Conservation (phyloP, 495 filamentous ascomycete species). For the Daldinia vernicosa region DNA sequence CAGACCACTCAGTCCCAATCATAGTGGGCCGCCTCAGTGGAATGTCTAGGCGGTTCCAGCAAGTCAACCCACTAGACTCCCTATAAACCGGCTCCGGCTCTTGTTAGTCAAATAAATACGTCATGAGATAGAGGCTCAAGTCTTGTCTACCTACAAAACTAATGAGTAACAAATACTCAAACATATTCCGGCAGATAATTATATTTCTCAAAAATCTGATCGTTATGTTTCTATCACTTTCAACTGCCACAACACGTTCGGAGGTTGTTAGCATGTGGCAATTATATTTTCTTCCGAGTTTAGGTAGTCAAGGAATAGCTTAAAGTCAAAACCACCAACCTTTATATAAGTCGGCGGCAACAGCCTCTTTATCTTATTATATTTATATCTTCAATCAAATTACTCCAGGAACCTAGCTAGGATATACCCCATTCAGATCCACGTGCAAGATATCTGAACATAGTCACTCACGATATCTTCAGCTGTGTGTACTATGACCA, state of each 20-base stretch:
- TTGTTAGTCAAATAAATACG: not conserved
- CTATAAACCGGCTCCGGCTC: constrained; percentile 1
- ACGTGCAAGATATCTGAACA: not conserved
- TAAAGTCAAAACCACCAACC: not conserved
- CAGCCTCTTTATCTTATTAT: not conserved
- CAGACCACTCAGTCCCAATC: not conserved
- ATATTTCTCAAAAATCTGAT: not conserved
- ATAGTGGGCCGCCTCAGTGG: constrained; percentile 6
- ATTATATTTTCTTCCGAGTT: not conserved
- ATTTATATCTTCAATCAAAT: not conserved
- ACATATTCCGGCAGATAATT: no score
- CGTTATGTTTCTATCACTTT: not conserved
- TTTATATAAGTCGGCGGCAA: not conserved
- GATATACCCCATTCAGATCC: not conserved
- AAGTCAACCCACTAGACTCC: not conserved
- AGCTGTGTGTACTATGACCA: not conserved
- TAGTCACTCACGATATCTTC: not conserved
- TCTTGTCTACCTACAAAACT: not conserved
- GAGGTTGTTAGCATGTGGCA: not conserved
- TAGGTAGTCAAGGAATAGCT: not conserved
- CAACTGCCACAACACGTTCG: not conserved
- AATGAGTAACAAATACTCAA: not conserved
- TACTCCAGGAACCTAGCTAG: not conserved
- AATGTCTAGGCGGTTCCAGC: not conserved
- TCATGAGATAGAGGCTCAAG: not conserved